These are phyloP conservation scores for Nitzschia palea DNA, from an alignment of 108 stramenopile species.

Conservation along the genomic window DNA sequence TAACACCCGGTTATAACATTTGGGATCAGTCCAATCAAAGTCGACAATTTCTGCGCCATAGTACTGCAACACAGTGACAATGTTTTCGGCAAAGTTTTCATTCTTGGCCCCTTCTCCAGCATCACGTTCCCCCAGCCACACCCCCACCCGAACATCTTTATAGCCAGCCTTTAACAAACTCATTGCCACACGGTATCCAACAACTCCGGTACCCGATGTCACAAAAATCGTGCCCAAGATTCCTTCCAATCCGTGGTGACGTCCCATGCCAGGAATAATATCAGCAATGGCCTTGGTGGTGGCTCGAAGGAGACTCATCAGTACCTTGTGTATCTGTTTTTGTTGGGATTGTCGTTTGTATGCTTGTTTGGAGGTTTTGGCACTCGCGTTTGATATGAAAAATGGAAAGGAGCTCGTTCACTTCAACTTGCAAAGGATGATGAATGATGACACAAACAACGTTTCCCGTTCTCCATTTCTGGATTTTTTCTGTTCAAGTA, in stretches of 20 bases:
- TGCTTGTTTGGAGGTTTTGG: neutral
- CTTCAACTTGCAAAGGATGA: neutral
- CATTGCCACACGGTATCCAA: constrained; percentile 53
- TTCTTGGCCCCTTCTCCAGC: constrained; percentile 7
- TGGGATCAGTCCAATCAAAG: constrained; percentile 50
- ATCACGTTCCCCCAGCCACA: constrained; percentile 45
- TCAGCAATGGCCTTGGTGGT: constrained; percentile 36
- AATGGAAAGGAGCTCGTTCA: neutral
- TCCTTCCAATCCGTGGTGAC: constrained; percentile 28
- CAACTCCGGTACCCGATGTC: constrained; percentile 42
- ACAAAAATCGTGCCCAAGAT: constrained; percentile 32
- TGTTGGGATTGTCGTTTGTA: neutral
- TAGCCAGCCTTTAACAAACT: constrained; percentile 37
- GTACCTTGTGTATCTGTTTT: no score
- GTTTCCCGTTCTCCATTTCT: neutral
- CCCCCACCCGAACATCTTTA: constrained; percentile 33
- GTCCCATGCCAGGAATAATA: constrained; percentile 40
- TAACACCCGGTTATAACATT: constrained; percentile 24
- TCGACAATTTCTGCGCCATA: constrained; percentile 51
- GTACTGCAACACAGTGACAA: constrained; percentile 14
- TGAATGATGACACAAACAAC: neutral
- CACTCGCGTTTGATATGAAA: neutral
- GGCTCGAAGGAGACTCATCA: constrained; percentile 27
- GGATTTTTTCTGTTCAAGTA: neutral
- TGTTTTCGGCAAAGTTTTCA: constrained; percentile 23